These are phyloP conservation scores for Trichoderma sp. DNA, from an alignment of 2,329 filamentous ascomycete species.

Conservation along the genomic window DNA sequence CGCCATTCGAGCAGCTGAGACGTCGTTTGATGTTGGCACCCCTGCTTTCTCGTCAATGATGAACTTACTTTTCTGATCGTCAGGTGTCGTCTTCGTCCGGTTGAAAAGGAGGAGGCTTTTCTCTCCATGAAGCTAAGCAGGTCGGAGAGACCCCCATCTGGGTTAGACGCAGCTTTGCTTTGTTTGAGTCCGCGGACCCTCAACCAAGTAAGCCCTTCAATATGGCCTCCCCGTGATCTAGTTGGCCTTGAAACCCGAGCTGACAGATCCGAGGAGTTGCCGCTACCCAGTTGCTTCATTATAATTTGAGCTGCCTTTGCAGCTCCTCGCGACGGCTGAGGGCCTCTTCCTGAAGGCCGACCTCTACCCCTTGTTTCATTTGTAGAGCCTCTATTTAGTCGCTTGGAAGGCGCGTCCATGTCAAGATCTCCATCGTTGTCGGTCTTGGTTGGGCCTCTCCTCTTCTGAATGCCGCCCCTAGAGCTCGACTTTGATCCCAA, in stretches of 20 bases:
- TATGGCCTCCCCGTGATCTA: slow-evolving; percentile 34
- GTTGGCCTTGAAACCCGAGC: slow-evolving; percentile 42
- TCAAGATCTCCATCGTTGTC: slow-evolving; percentile 65
- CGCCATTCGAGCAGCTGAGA: slow-evolving; percentile 27
- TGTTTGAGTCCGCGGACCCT: slow-evolving; percentile 65
- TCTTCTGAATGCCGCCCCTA: slow-evolving; percentile 56
- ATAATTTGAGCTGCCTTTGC: slow-evolving; percentile 50
- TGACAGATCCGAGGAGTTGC: slow-evolving; percentile 40
- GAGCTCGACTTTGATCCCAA: slow-evolving; percentile 39
- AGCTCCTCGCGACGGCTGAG: slow-evolving; percentile 36
- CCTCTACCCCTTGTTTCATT: slow-evolving; percentile 38
- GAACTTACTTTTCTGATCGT: slow-evolving; percentile 79
- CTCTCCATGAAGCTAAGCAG: slow-evolving; percentile 72
- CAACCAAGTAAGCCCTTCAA: slow-evolving; percentile 42
- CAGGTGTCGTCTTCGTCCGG: slow-evolving; percentile 53
- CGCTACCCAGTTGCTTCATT: slow-evolving; percentile 47
- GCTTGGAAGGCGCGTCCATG: slow-evolving; percentile 52
- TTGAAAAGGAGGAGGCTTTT: slow-evolving; percentile 63
- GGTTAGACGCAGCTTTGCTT: slow-evolving; percentile 69
- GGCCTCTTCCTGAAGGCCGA: slow-evolving; percentile 38
- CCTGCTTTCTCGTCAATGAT: slow-evolving; percentile 42
- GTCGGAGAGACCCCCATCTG: slow-evolving; percentile 67
- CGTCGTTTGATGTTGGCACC: slow-evolving; percentile 27
- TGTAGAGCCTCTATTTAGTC: slow-evolving; percentile 40
- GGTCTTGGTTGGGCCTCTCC: slow-evolving; percentile 44